A percentile compares a stretch with the other conserved stretches of the same genome.
Conservation (phyloP, 257 asterid species). For the Solanum pennellii region DNA sequence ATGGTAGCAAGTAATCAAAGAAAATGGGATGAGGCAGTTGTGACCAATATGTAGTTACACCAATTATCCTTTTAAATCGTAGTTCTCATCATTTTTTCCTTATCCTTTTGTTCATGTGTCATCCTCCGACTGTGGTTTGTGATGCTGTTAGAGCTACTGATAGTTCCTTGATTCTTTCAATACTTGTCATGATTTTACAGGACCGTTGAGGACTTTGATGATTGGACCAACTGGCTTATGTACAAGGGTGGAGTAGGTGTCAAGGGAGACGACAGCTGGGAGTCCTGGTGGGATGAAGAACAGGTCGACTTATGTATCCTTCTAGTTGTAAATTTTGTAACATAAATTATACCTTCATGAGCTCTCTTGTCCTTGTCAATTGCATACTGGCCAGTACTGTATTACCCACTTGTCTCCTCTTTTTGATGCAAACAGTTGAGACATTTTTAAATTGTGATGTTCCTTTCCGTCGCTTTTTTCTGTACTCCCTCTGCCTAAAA, state of each 20-base stretch:
- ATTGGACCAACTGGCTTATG: conserved; percentile 97
- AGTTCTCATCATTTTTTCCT: not conserved
- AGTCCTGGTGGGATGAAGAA: conserved; percentile 99
- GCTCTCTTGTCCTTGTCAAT: not conserved
- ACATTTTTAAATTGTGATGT: not conserved
- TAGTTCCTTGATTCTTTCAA: not conserved
- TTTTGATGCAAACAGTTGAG: not conserved
- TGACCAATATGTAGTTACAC: not conserved
- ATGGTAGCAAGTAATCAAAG: not conserved
- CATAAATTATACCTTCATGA: not conserved
- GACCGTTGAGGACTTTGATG: conserved; percentile 98
- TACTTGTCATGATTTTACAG: conserved; percentile 20
- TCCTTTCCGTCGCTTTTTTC: not conserved
- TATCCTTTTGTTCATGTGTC: not conserved
- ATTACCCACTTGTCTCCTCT: not conserved
- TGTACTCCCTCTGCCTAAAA: not conserved
- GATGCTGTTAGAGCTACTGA: not conserved
- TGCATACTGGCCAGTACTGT: not conserved
- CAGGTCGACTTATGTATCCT: conserved; percentile 35
- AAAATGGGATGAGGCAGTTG: not conserved
- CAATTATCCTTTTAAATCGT: not conserved
- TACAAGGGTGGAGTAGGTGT: conserved; percentile 98
- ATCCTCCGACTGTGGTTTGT: not conserved
- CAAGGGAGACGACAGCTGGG: conserved; percentile 95
- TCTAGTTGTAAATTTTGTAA: not conserved